Conservation (phyloP, 192 early-diverging fungal genomes). For the Coemansia sp. region DNA sequence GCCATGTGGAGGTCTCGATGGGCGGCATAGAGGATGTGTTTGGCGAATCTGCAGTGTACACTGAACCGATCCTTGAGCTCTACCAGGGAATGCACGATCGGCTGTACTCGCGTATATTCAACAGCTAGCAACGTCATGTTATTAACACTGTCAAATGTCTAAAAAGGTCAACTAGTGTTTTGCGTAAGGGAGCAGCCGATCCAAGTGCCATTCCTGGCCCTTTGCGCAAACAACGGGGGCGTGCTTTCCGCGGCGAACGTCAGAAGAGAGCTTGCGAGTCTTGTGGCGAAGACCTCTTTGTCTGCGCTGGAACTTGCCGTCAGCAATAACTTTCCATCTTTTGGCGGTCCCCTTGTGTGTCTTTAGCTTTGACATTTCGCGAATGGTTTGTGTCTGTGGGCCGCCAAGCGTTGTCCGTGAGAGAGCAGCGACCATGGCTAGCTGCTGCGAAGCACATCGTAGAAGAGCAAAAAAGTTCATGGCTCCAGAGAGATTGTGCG, state of each 20-base stretch:
- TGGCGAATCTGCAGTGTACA: constrained; percentile 56
- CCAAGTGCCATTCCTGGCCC: constrained; percentile 46
- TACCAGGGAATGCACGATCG: constrained; percentile 78
- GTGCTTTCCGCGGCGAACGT: constrained; percentile 46
- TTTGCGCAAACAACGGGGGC: constrained; percentile 43
- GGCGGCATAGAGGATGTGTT: constrained; percentile 32
- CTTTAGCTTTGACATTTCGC: constrained; percentile 52
- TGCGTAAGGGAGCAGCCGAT: constrained; percentile 43
- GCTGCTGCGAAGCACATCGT: constrained; percentile 17
- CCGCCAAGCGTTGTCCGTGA: constrained; percentile 22
- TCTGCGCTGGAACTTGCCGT: constrained; percentile 42
- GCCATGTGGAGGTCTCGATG: constrained; percentile 38
- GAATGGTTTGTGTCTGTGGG: constrained; percentile 46
- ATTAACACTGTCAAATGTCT: too few relatives aligned
- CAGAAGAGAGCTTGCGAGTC: constrained; percentile 38
- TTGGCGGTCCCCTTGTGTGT: constrained; percentile 54
- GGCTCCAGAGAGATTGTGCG: neutral
- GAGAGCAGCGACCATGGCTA: constrained; percentile 5
- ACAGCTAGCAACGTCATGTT: too few relatives aligned
- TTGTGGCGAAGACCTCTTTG: constrained; percentile 45
- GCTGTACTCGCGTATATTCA: constrained; percentile 75
- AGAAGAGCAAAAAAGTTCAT: constrained; percentile 16
- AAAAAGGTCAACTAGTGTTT: neutral
- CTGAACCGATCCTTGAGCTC: constrained; percentile 70
- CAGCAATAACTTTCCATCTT: constrained; percentile 51